Base-by-base conservation (phyloP, 2,329 filamentous ascomycete genomes). In the Nannizziopsis barbatae region DNA sequence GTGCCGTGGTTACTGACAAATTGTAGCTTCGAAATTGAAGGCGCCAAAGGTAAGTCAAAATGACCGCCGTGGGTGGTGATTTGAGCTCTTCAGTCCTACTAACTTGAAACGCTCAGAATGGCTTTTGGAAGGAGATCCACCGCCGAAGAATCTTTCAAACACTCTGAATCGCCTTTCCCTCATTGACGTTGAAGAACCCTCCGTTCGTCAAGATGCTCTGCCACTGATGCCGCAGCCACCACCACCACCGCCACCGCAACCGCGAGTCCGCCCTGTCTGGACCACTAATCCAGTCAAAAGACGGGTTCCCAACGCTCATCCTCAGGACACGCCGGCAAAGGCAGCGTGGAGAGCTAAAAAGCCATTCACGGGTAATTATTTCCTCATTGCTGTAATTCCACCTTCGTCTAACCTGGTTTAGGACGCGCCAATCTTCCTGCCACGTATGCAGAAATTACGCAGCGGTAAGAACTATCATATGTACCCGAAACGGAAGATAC, bases 301-400 rank as follows among this genome's bases (percentile, higher is more conserved):
- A n/a, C 33, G 5, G 3, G 33, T 15, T n/a, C 4, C 10, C 33
- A 3, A 36, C 3, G 12, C 33, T 11, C 10, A 4, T 11, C 33
- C 3, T 3, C 15, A 36, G 18, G 58, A 61, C 36, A 51, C 57
- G 7, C 53, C 55, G 35, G 51, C 59, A 2, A 60, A 60, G 32
- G 49, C 57, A 18, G 57, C 55, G 33, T 61, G 58, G 57, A 56
- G 57, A 46, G 50, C 52, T 35, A 55, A 40, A 20, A 30, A 42
- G 35, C 38, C 43, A 1, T 39, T 10, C 6, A 22, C 33, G n/a
- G 36, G 47, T 31, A n/a, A n/a, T n/a, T n/a, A 36, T 37, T 40
- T 38, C 6, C 14, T 12, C 18, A 10, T 22, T 42, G 18, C 5
- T 22, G 20, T 36, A 6, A 17, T 5, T 35, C 15, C 1, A 2